phyloP scores from a whole-genome alignment of 352 stramenopile genomes.

The Peronosclerospora sorghi region DNA sequence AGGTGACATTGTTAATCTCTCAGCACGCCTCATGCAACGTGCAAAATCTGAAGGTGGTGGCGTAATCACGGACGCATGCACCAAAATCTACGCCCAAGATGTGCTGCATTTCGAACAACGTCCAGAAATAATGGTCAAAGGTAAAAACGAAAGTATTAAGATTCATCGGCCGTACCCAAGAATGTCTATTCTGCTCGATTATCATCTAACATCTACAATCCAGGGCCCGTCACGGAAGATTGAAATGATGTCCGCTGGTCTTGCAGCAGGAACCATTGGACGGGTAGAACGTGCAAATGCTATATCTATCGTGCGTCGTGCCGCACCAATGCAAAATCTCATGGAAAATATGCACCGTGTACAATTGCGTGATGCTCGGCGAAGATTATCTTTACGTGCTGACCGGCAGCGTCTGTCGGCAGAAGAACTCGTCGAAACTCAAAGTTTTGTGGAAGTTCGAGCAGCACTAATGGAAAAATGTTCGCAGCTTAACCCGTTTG shows the following conservation, averaged over 20 bases:
- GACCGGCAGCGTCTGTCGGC: slow-evolving; percentile 32
- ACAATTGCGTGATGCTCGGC: slow-evolving; percentile 70
- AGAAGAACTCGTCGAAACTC: slow-evolving; percentile 48
- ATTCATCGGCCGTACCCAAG: slow-evolving; percentile 79
- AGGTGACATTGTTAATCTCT: slow-evolving; percentile 90
- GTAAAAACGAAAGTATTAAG: slow-evolving; percentile 86
- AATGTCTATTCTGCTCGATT: slow-evolving; percentile 77
- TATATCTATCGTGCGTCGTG: slow-evolving; percentile 17
- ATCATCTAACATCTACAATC: slow-evolving; percentile 40
- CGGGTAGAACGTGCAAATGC: slow-evolving; percentile 11
- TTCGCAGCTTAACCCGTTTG: slow-evolving; percentile 51
- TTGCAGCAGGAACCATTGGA: slow-evolving; percentile 17
- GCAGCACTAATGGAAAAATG: slow-evolving; percentile 49
- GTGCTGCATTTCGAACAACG: slow-evolving; percentile 85
- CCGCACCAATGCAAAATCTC: slow-evolving; percentile 54
- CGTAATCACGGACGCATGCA: slow-evolving; percentile 83
- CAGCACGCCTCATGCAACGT: slow-evolving; percentile 87
- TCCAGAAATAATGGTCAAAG: slow-evolving; percentile 86
- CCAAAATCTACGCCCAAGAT: slow-evolving; percentile 73
- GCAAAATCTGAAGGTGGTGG: slow-evolving; percentile 74
- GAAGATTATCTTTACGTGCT: slow-evolving; percentile 40
- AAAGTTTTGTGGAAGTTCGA: slow-evolving; percentile 43
- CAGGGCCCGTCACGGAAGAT: slow-evolving; percentile 4
- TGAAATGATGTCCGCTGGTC: slow-evolving; percentile 3
- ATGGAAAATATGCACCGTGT: slow-evolving; percentile 85